Evolutionary conservation across 176 grass and related monocot species (phyloP), one percentile per base, ranked within the genome.

Genomic region (Lolium rigidum): DNA sequence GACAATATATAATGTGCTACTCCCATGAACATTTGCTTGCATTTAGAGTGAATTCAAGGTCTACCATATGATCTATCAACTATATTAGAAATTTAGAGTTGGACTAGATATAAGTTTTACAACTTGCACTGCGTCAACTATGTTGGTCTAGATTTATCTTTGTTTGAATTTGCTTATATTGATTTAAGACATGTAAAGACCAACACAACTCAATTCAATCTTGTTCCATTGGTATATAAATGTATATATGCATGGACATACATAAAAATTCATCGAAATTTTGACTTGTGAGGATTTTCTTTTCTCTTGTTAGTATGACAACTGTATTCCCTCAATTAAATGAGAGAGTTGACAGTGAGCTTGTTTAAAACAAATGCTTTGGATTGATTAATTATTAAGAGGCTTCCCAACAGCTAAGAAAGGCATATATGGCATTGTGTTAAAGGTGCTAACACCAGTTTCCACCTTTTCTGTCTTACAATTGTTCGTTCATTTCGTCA

Each of bases 11-110:
- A 15, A 37, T 80, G 31, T 83, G 52, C 28, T 43, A 75, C 18
- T 65, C 18, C 62, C 71, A 66, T 44, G 17, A 47, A 28, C 20
- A 22, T 76, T 11, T 69, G 14, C 50, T 1, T 16, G 18, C 18
- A 80, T 83, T 83, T 87, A 35, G 64, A 74, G 58, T 67, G 26
- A 69, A 41, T 58, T 68, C 22, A n/a, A 61, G 73, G 44, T 76
- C 38, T 68, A 25, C 50, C 61, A 51, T 76, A 49, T 0, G 20
- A 77, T 55, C 24, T 76, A 20, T 74, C 14, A 58, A 47, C 69
- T 59, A 25, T 76, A 66, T 41, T 4, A 57, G 49, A 80, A n/a
- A 48, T 41, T 41, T 4, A 57, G 49, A 72, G 15, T 59, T 41
- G 7, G 49, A 31, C 46, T 59, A 7, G 10, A 71, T 71, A 70